phyloP scores from a whole-genome alignment of 495 filamentous ascomycete genomes.

The Trichoderma parareesei region DNA sequence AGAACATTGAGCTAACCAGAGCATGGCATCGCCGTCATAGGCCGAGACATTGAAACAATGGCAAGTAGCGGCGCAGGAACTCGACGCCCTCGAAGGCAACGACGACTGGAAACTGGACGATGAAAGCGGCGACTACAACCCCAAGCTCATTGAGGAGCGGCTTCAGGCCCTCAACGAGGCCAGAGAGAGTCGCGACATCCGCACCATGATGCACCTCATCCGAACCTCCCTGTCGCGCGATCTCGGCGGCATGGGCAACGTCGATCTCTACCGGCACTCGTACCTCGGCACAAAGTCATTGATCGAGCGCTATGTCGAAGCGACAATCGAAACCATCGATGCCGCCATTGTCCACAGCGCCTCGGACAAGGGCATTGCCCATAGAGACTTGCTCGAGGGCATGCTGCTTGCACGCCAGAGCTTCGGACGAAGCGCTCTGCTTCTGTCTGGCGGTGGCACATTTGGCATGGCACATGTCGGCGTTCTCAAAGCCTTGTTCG shows the following conservation, averaged over 20 bases:
- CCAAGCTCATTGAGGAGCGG: conserved; percentile 55
- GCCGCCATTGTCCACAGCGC: conserved; percentile 58
- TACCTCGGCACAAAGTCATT: conserved; percentile 80
- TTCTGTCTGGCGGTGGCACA: conserved; percentile 84
- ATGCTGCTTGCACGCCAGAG: conserved; percentile 73
- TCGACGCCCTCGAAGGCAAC: conserved; percentile 75
- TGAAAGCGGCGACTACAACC: conserved; percentile 58
- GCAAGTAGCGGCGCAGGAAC: conserved; percentile 60
- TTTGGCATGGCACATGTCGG: conserved; percentile 97
- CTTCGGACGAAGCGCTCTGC: conserved; percentile 78
- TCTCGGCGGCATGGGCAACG: conserved; percentile 78
- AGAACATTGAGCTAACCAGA: neutral
- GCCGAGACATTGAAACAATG: conserved; percentile 58
- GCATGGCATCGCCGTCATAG: conserved; percentile 23
- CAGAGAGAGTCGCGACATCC: conserved; percentile 61
- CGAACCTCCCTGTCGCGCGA: conserved; percentile 74
- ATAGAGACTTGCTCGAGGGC: conserved; percentile 59
- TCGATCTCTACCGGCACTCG: conserved; percentile 73
- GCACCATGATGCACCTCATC: conserved; percentile 66
- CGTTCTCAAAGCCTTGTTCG: conserved; percentile 78
- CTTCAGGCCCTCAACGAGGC: conserved; percentile 69
- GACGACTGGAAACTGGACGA: conserved; percentile 68
- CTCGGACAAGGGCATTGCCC: conserved; percentile 44
- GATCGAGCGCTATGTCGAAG: conserved; percentile 79
- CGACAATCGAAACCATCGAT: conserved; percentile 62